A percentile compares a stretch with the other conserved stretches of the same genome.
phyloP scores from a whole-genome alignment of 495 filamentous ascomycete species.

The Neurospora discreta region DNA sequence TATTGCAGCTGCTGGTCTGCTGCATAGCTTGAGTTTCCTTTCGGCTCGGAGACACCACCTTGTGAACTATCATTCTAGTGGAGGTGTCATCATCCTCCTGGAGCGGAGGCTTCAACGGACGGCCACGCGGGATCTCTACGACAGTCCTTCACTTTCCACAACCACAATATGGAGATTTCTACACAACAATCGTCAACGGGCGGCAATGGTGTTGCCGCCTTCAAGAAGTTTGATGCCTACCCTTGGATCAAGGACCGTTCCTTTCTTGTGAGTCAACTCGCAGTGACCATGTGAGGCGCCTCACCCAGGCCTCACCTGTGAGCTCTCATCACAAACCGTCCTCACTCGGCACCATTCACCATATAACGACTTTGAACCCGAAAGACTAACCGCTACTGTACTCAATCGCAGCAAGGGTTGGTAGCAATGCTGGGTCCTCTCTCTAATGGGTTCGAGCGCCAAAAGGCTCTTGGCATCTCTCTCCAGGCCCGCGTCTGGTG shows the following conservation, averaged over 20 bases:
- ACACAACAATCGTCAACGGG: not conserved
- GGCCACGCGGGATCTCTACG: not conserved
- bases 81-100: not conserved
- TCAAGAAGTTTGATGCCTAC: constrained; percentile 12
- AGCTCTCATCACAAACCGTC: constrained; percentile 7
- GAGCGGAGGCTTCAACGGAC: not conserved
- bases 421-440: constrained; percentile 18
- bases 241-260: constrained; percentile 13
- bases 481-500: constrained; percentile 34
- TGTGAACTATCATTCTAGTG: not conserved
- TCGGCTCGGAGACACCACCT: not conserved
- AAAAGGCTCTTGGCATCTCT: constrained; percentile 21
- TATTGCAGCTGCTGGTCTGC: not conserved
- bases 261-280: not conserved
- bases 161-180: not conserved
- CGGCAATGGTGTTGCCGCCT: not conserved
- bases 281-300: not conserved
- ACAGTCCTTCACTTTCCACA: not conserved
- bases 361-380: not conserved
- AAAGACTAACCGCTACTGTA: not conserved
- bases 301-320: constrained; percentile 18
- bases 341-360: not conserved
- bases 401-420: constrained; percentile 13
- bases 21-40: not conserved
- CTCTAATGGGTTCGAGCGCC: constrained; percentile 9